phyloP scores from a whole-genome alignment of 208 protist species.

The Leishmania aethiopica region DNA sequence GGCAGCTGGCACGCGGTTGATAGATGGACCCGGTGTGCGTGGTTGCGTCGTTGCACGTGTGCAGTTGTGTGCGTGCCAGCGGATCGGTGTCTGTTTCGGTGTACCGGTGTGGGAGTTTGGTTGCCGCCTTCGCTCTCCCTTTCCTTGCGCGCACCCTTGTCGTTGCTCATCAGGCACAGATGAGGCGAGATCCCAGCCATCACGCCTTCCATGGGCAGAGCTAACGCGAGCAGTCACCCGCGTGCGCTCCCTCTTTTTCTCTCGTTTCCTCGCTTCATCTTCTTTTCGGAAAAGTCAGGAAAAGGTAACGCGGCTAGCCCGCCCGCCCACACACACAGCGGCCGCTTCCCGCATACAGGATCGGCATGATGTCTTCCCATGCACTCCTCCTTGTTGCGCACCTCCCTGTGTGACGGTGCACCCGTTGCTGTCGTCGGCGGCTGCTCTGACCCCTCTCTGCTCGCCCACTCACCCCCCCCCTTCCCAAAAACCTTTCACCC shows the following conservation, averaged over 20 bases:
- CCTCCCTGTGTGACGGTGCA: neutral
- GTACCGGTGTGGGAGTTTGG: neutral
- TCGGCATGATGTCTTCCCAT: neutral
- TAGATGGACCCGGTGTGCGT: neutral
- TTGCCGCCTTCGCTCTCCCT: neutral
- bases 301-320: neutral
- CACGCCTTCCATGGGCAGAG: neutral
- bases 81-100: neutral
- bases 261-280: neutral
- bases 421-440: neutral
- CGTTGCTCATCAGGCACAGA: neutral
- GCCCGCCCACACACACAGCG: too few species aligned
- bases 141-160: neutral
- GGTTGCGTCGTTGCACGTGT: constrained; percentile 6
- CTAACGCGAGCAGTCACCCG: neutral
- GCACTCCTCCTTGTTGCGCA: neutral
- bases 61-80: constrained; percentile 8
- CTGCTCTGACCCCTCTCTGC: neutral
- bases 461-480: neutral
- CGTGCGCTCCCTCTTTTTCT: neutral
- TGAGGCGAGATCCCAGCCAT: neutral
- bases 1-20: neutral
- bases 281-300: neutral
- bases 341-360: neutral
- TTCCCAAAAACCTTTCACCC: neutral